A percentile compares a stretch with the other conserved stretches of the same genome.
Conservation (phyloP, 768 basidiomycete genomes). For the Mycena rebaudengoi region DNA sequence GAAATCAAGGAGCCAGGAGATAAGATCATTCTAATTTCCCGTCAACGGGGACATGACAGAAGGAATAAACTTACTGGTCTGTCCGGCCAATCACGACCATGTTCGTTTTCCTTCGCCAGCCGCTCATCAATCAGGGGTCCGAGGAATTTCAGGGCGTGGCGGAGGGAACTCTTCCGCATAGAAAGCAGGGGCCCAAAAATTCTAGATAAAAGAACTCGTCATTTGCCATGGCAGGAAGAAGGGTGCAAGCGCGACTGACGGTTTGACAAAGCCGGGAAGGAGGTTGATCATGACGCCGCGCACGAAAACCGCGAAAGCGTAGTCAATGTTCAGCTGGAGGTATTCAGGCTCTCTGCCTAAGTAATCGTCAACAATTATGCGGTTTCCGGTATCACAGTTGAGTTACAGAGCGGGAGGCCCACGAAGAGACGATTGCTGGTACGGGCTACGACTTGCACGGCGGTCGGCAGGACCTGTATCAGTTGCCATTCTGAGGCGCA, state of each 20-base stretch:
- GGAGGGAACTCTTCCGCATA: conserved; percentile 12
- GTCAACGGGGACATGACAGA: not conserved
- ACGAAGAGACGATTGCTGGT: not conserved
- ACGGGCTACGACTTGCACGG: not conserved
- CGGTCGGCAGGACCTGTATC: not conserved
- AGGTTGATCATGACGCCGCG: conserved; percentile 41
- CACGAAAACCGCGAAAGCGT: conserved; percentile 45
- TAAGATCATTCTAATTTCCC: conserved; percentile 37
- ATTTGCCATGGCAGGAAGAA: not conserved
- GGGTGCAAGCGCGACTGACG: conserved; percentile 37
- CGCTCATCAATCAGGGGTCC: conserved; percentile 44
- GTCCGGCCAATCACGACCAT: conserved; percentile 34
- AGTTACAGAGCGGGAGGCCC: not conserved
- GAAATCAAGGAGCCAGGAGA: conserved; percentile 40
- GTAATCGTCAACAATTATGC: not conserved
- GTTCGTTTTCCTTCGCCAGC: conserved; percentile 29
- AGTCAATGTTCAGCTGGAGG: conserved; percentile 39
- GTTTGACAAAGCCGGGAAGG: conserved; percentile 51
- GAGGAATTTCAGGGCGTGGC: conserved; percentile 26
- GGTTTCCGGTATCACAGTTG: too few species aligned
- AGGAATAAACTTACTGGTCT: conserved; percentile 45
- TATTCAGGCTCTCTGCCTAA: not conserved
- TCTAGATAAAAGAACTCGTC: conserved; percentile 43
- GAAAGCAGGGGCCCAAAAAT: conserved; percentile 15
- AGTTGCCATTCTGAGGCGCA: not conserved